phyloP scores from a whole-genome alignment of 1,284 basidiomycete genomes.

The Sphaerobolus stellatus region DNA sequence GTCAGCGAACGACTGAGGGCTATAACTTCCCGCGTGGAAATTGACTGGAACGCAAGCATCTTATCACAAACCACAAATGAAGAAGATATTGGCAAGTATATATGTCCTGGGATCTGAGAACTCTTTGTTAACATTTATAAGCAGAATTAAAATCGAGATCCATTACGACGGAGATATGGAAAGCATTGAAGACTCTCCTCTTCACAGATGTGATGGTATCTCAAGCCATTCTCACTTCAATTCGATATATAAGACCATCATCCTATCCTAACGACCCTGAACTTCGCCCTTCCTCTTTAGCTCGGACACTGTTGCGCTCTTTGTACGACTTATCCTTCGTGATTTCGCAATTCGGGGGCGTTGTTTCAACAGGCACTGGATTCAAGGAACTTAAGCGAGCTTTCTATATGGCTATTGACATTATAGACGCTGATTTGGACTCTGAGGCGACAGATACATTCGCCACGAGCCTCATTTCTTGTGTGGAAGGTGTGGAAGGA shows the following conservation, averaged over 20 bases:
- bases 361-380: constrained; percentile 47
- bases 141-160: constrained; percentile 43
- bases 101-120: neutral
- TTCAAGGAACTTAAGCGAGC: constrained; percentile 66
- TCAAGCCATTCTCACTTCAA: constrained; percentile 56
- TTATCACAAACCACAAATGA: constrained; percentile 38
- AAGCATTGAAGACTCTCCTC: constrained; percentile 63
- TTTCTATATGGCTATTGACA: constrained; percentile 70
- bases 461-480: constrained; percentile 39
- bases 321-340: constrained; percentile 68
- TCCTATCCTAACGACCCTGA: neutral
- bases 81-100: constrained; percentile 36
- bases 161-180: constrained; percentile 54
- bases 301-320: constrained; percentile 49
- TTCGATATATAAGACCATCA: constrained; percentile 49
- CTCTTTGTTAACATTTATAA: constrained; percentile 4
- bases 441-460: constrained; percentile 39
- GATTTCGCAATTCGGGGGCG: constrained; percentile 71
- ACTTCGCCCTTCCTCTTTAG: constrained; percentile 42
- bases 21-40: constrained; percentile 45
- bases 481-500: constrained; percentile 31
- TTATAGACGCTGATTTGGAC: constrained; percentile 49
- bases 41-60: constrained; percentile 50
- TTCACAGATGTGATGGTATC: constrained; percentile 68
- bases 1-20: constrained; percentile 40